Conservation (phyloP, 140 eudicot species). For the Bidens hawaiensis region DNA sequence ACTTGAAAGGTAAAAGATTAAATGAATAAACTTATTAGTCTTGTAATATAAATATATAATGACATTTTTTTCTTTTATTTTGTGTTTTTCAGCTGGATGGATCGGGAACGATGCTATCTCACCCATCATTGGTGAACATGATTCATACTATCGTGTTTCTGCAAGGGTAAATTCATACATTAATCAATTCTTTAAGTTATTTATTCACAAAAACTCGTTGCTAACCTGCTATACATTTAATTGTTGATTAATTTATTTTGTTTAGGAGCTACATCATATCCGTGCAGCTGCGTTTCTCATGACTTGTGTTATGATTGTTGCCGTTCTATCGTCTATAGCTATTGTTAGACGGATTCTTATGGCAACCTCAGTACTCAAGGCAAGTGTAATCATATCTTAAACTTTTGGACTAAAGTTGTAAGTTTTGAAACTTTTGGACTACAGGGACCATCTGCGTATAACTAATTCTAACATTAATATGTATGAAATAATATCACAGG, state of each 20-base stretch:
- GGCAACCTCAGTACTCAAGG: slow-evolving; percentile 96
- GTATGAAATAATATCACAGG: slow-evolving; percentile 30
- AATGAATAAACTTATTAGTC: not conserved
- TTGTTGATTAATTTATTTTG: slow-evolving; percentile 4
- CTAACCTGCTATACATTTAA: not conserved
- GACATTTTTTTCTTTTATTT: not conserved
- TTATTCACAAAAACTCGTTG: not conserved
- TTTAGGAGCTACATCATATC: slow-evolving; percentile 77
- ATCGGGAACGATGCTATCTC: slow-evolving; percentile 83
- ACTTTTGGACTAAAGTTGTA: too few species aligned
- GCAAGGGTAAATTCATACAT: slow-evolving; percentile 52
- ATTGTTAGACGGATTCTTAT: slow-evolving; percentile 83
- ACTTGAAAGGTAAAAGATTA: slow-evolving; percentile 57
- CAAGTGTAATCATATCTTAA: slow-evolving; percentile 18
- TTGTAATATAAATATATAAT: not conserved
- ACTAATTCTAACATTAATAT: not conserved
- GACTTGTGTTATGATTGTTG: slow-evolving; percentile 65
- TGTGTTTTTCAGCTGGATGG: slow-evolving; percentile 75
- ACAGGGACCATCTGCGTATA: too few species aligned
- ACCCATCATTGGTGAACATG: slow-evolving; percentile 85
- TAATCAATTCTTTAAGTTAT: not conserved
- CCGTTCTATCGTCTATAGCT: slow-evolving; percentile 75
- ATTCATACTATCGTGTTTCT: slow-evolving; percentile 72
- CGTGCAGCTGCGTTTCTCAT: slow-evolving; percentile 68
- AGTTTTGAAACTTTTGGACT: too few species aligned